A percentile compares a stretch with the other conserved stretches of the same genome.
Evolutionary conservation across 371 early-diverging fungal species (phyloP).

Genomic region (Synchytrium microbalum): DNA sequence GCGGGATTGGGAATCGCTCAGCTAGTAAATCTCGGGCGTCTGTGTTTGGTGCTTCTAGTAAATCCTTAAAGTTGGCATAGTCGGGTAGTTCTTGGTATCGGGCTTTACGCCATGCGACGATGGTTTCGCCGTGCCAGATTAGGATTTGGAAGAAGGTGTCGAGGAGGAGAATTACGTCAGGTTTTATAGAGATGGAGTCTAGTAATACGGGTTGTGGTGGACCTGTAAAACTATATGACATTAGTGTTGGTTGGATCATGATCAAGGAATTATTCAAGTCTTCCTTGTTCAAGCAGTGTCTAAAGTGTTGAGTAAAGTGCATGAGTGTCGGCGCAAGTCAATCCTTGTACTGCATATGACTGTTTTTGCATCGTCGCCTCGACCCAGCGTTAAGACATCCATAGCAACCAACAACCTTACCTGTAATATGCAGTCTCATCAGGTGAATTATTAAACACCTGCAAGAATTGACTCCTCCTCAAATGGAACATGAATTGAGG

Average conservation of each 20-base stretch:
- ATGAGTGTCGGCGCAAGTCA: slow-evolving; percentile 8
- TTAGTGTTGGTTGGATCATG: slow-evolving; percentile 99
- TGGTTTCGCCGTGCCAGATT: slow-evolving; percentile 90
- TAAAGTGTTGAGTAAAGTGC: slow-evolving; percentile 17
- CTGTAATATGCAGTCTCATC: slow-evolving; percentile 98
- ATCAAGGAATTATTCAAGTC: slow-evolving; percentile 93
- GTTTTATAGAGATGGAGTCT: slow-evolving; percentile 95
- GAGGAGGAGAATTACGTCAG: slow-evolving; percentile 91
- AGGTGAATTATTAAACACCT: slow-evolving; percentile 98
- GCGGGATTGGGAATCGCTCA: slow-evolving; percentile 97
- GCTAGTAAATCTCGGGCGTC: slow-evolving; percentile 88
- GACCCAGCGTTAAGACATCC: not conserved
- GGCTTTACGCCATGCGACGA: slow-evolving; percentile 89
- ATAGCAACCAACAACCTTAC: slow-evolving; percentile 24
- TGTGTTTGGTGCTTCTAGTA: slow-evolving; percentile 81
- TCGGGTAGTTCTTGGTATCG: slow-evolving; percentile 84
- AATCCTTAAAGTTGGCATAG: slow-evolving; percentile 89
- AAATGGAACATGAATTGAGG: slow-evolving; percentile 99
- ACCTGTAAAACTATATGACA: slow-evolving; percentile 84
- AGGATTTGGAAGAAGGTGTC: slow-evolving; percentile 98
- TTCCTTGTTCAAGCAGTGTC: slow-evolving; percentile 89
- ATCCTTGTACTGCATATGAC: not conserved
- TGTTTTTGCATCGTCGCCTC: not conserved
- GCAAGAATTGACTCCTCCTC: slow-evolving; percentile 95
- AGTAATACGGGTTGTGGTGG: slow-evolving; percentile 92